A percentile compares a stretch with the other conserved stretches of the same genome.
phyloP scores from a whole-genome alignment of 1,139 yeast genomes.

The Geotrichum cucujoidarum region DNA sequence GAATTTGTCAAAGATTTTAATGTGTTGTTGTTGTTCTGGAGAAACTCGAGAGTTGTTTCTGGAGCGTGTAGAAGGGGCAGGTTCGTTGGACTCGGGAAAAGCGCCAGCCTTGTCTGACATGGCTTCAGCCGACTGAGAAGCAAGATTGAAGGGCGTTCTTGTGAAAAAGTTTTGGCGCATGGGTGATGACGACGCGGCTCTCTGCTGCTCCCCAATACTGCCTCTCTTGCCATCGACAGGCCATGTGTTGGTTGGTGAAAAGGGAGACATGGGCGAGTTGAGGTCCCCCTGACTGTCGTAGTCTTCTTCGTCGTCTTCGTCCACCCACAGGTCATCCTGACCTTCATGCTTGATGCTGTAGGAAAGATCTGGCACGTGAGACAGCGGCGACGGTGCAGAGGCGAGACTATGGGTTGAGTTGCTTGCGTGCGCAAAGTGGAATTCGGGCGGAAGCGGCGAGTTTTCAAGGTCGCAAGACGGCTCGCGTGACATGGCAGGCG shows the following conservation, averaged over 20 bases:
- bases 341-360: not conserved
- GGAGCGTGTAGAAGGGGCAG: constrained; percentile 1
- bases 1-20: constrained; percentile 27
- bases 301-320: not conserved
- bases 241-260: not conserved
- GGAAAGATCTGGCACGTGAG: not conserved
- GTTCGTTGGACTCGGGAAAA: not conserved
- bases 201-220: not conserved
- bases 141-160: not conserved
- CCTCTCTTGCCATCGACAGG: too few species aligned
- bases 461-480: not conserved
- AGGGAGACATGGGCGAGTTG: not conserved
- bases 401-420: not conserved
- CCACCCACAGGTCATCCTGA: not conserved
- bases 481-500: not conserved
- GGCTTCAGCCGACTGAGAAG: not conserved
- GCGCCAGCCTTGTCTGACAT: not conserved
- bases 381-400: not conserved
- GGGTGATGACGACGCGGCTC: not conserved
- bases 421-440: not conserved
- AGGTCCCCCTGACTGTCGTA: not conserved
- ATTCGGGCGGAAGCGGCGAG: not conserved
- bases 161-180: not conserved
- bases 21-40: constrained; percentile 9
- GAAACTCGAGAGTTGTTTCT: constrained; percentile 16